Evolutionary conservation across 75 land plant species (phyloP), one percentile per base, ranked within the genome.

Genomic region (Selaginella moellendorffii): DNA sequence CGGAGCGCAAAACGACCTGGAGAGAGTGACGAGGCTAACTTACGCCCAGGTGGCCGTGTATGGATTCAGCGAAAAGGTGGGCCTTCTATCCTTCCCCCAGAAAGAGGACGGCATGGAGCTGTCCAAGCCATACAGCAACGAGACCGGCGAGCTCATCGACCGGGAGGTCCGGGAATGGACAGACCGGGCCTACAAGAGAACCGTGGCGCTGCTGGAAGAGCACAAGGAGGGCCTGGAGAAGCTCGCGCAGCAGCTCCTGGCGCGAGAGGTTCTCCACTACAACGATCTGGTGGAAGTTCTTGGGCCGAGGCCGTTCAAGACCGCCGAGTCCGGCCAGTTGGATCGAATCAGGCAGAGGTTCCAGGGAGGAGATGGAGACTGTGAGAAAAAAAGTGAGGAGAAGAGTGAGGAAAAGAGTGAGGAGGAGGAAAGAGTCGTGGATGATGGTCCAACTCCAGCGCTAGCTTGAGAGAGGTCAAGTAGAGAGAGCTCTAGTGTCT

Each of bases 1-100:
- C 0, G 98, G 98, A 28, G 98, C 98, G 0, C 98, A 92, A 59
- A 92, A 92, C 76, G 98, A 92, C 68, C 71, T 92, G 74, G 98
- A 92, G 69, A 92, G 83, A 72, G 98, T 92, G 52, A 92, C 98
- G 5, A 89, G 85, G 68, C 85, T 92, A 85, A 89, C 98, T 1
- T 92, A 92, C 59, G 90, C 86, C 18, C 98, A 92, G 73, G 98
- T 92, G 54, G 90, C 98, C 36, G 80, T 88, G n/a, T 88, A 83
- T 68, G 98, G 98, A 0, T 92, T 92, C 61, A 92, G 98, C 54
- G 96, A 88, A 0, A 92, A 89, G 65, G 84, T 92, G 20, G 98
- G 98, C 19, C 96, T 92, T 63, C 83, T 92, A 24, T 92, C 98
- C 24, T 92, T 85, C 67, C 98, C 98, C 31, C 98, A 76, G 64